Conservation (phyloP, 805 yeast genomes). For the Candida michaelii region DNA sequence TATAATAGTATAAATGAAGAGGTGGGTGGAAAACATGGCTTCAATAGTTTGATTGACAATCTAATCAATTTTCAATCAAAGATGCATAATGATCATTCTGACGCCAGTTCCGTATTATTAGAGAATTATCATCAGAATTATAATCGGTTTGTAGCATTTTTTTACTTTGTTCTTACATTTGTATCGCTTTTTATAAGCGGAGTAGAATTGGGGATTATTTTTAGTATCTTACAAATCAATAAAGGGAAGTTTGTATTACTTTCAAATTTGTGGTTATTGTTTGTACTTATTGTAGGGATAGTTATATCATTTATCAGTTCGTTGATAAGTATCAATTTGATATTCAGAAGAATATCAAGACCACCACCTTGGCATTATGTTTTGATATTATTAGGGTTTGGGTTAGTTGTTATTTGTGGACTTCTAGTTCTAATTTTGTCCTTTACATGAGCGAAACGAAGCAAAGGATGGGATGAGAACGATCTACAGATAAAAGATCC, state of each 20-base stretch:
- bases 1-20: slow-evolving; percentile 4
- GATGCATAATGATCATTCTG: slow-evolving; percentile 8
- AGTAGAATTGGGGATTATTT: slow-evolving; percentile 39
- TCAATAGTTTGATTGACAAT: slow-evolving; percentile 8
- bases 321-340: slow-evolving; percentile 34
- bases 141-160: slow-evolving; percentile 35
- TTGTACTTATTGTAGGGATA: slow-evolving; percentile 31
- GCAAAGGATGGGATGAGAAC: no score
- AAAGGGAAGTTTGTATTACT: slow-evolving; percentile 23
- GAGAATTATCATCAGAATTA: slow-evolving; percentile 35
- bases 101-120: slow-evolving; percentile 33
- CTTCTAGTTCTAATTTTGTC: slow-evolving; percentile 6
- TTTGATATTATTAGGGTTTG: slow-evolving; percentile 12
- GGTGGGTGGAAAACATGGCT: background rate
- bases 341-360: slow-evolving; percentile 28
- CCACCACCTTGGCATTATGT: slow-evolving; percentile 24
- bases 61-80: slow-evolving; percentile 8
- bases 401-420: slow-evolving; percentile 7
- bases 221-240: slow-evolving; percentile 26
- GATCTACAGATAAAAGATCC: no score
- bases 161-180: slow-evolving; percentile 31
- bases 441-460: background rate
- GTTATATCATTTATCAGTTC: slow-evolving; percentile 33
- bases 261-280: slow-evolving; percentile 34
- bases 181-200: slow-evolving; percentile 39